Base-by-base conservation (phyloP, 2,329 filamentous ascomycete genomes). In the Aspergillus fischeri region DNA sequence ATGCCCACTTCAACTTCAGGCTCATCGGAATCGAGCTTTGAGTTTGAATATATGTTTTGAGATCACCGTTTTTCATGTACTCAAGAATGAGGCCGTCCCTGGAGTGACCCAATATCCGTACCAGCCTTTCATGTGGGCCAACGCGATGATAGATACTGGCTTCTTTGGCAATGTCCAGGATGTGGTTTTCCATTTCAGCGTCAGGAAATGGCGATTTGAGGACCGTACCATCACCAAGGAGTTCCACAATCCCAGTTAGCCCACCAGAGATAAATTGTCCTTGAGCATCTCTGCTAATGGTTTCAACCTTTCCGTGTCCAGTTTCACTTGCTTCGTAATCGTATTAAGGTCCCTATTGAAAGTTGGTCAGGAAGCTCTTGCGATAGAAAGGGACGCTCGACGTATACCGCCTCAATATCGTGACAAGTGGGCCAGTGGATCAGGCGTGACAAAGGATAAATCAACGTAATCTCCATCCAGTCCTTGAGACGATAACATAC, bases 1-100 rank as follows among this genome's bases (percentile, higher is more conserved):
- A 63, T 47, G 64, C 65, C 74, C 73, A 75, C 44, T 59, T 61
- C 50, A 63, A 49, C 38, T 60, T 63, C 4, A 65, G 57, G 52
- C 41, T 52, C 25, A 52, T 61, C 14, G 61, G 42, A 21, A 66
- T 65, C 27, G 49, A 55, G 32, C 29, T 45, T 24, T 61, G 38
- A 27, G 51, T 47, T 38, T 51, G 53, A 42, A 65, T 29, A 52
- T 62, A 61, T 29, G 50, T 57, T 24, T 60, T 62, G 20, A 58
- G 52, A 51, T 59, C 59, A 35, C 55, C 45, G 24, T 60, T 63
- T 53, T 58, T 29, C 56, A 60, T 59, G 44, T 61, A 61, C 45
- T 62, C 52, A 57, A 62, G 55, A 17, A 63, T 28, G 27, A 63
- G 56, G 21, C 55, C 55, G 42, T 58, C 53, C 38, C 56, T 53